phyloP scores from a whole-genome alignment of 2,329 filamentous ascomycete species.

The Magnaporthales sp. region DNA sequence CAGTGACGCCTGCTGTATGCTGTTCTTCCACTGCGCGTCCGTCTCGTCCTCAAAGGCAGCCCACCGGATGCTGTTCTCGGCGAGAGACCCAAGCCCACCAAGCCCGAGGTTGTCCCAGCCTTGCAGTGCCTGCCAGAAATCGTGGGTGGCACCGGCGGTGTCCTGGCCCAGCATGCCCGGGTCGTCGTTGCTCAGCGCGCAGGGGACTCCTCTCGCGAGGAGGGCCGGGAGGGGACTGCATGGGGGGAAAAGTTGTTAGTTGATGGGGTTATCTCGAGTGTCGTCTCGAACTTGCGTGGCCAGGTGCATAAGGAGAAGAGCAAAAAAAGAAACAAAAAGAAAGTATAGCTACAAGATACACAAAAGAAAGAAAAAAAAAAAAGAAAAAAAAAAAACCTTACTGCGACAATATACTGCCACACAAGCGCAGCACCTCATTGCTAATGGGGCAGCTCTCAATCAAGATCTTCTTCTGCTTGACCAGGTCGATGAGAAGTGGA shows the following conservation, averaged over 20 bases:
- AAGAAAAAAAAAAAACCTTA: neutral
- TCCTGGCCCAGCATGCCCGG: constrained; percentile 82
- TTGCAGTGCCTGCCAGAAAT: constrained; percentile 90
- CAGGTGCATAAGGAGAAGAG: too few species aligned
- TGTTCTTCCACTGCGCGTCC: constrained; percentile 60
- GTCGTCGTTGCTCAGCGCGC: constrained; percentile 83
- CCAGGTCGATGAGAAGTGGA: constrained; percentile 77
- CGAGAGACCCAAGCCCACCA: constrained; percentile 75
- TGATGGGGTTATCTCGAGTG: too few species aligned
- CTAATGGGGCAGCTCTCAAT: constrained; percentile 87
- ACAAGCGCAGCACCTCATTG: constrained; percentile 52
- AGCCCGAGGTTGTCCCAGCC: constrained; percentile 88
- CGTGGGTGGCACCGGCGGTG: constrained; percentile 73
- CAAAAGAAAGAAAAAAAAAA: neutral
- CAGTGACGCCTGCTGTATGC: constrained; percentile 64
- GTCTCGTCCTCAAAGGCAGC: constrained; percentile 77
- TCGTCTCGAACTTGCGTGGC: too few species aligned
- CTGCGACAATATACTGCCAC: constrained; percentile 15
- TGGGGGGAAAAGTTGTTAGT: constrained; percentile 24
- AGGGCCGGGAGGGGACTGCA: constrained; percentile 65
- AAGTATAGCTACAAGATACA: neutral
- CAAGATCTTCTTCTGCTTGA: constrained; percentile 80
- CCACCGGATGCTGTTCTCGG: constrained; percentile 90
- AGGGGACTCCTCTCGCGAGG: constrained; percentile 74
- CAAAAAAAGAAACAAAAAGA: neutral